phyloP scores from a whole-genome alignment of 2,329 filamentous ascomycete species.

The Claviceps lovelessii region DNA sequence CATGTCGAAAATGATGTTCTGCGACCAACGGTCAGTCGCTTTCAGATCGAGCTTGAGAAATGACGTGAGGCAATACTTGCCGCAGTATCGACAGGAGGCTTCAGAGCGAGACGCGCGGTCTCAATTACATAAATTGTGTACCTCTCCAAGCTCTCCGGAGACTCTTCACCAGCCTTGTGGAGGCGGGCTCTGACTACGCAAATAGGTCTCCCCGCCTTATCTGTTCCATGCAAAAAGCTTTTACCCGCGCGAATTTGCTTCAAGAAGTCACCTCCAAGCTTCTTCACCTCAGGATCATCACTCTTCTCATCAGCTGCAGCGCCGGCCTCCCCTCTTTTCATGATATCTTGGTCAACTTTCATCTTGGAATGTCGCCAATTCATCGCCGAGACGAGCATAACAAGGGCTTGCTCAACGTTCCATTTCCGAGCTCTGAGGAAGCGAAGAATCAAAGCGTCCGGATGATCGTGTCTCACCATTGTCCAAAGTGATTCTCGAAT shows the following conservation, averaged over 20 bases:
- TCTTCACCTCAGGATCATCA: constrained; percentile 46
- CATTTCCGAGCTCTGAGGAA: constrained; percentile 87
- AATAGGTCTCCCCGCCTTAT: constrained; percentile 73
- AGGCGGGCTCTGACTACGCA: constrained; percentile 73
- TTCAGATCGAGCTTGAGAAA: no score
- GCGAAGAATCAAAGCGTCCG: constrained; percentile 67
- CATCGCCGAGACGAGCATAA: constrained; percentile 92
- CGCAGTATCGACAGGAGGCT: constrained; percentile 74
- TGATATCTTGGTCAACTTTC: constrained; percentile 80
- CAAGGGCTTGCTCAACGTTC: constrained; percentile 82
- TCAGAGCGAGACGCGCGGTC: constrained; percentile 72
- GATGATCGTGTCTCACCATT: constrained; percentile 92
- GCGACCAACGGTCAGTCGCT: neutral
- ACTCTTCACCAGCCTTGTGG: constrained; percentile 72
- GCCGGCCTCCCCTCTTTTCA: constrained; percentile 57
- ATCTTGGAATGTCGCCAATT: constrained; percentile 76
- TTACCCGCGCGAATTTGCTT: constrained; percentile 79
- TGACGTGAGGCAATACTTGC: constrained; percentile 39
- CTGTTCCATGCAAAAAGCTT: constrained; percentile 77
- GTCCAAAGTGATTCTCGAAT: constrained; percentile 74
- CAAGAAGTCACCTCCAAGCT: constrained; percentile 61
- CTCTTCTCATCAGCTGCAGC: constrained; percentile 45
- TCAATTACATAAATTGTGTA: constrained; percentile 94
- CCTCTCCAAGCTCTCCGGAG: constrained; percentile 64
- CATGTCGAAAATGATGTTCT: constrained; percentile 95